These are phyloP conservation scores for Aspergillus kassunensis DNA, from an alignment of 495 filamentous ascomycete genomes.

Conservation along the genomic window DNA sequence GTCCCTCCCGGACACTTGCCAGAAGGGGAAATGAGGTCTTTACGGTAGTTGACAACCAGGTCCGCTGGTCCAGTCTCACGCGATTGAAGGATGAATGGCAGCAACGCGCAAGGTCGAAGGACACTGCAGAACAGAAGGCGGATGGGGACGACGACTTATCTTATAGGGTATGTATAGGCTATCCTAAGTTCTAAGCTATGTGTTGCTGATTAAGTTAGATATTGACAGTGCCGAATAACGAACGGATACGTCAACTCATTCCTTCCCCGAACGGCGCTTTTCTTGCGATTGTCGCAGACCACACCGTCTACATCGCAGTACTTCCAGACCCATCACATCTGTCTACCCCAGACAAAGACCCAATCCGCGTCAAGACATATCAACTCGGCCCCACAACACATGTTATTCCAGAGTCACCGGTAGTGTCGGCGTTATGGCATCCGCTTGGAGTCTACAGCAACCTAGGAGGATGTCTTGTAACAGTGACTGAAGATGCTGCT, in stretches of 20 bases:
- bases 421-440: constrained; percentile 82
- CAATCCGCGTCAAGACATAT: constrained; percentile 74
- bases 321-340: constrained; percentile 74
- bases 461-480: constrained; percentile 62
- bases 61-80: constrained; percentile 78
- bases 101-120: constrained; percentile 36
- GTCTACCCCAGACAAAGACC: constrained; percentile 53
- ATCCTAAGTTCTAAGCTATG: background rate
- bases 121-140: constrained; percentile 21
- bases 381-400: constrained; percentile 85
- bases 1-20: constrained; percentile 66
- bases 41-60: constrained; percentile 76
- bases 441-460: constrained; percentile 69
- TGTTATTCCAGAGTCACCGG: constrained; percentile 71
- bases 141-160: constrained; percentile 12
- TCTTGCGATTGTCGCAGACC: constrained; percentile 75
- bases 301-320: constrained; percentile 78
- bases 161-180: constrained; percentile 33
- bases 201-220: constrained; percentile 39
- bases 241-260: constrained; percentile 73
- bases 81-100: constrained; percentile 71
- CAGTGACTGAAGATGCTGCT: constrained; percentile 77
- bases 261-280: constrained; percentile 76
- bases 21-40: constrained; percentile 76
- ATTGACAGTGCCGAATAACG: constrained; percentile 66